These are phyloP conservation scores for Golubevia sp. DNA, from an alignment of 1,284 basidiomycete species.

Conservation along the genomic window DNA sequence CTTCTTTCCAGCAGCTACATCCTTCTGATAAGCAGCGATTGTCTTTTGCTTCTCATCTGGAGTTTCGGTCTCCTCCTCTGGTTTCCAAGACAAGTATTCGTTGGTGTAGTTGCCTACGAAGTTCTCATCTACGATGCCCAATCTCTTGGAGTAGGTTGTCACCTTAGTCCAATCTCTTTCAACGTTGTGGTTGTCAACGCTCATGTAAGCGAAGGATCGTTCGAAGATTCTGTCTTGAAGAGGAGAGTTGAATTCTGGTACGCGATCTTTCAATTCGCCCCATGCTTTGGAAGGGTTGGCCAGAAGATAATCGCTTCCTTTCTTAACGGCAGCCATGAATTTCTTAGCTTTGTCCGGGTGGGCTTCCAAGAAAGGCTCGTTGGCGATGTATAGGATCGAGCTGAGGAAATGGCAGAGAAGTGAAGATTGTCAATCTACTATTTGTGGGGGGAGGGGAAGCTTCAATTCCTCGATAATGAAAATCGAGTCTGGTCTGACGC, in stretches of 20 bases:
- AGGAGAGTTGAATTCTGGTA: slow-evolving; percentile 34
- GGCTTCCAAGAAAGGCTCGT: slow-evolving; percentile 28
- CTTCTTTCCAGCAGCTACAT: slow-evolving; percentile 14
- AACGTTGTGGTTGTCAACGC: slow-evolving; percentile 15
- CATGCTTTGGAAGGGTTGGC: slow-evolving; percentile 33
- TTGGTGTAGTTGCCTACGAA: slow-evolving; percentile 52
- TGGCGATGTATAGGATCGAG: slow-evolving; percentile 52
- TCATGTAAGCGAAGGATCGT: slow-evolving; percentile 47
- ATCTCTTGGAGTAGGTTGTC: slow-evolving; percentile 52
- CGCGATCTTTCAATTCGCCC: slow-evolving; percentile 41
- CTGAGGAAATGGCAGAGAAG: slow-evolving; percentile 2
- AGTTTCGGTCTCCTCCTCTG: slow-evolving; percentile 28
- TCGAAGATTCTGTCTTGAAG: slow-evolving; percentile 44
- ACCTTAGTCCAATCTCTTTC: slow-evolving; percentile 53
- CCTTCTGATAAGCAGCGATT: slow-evolving; percentile 31
- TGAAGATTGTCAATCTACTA: no score
- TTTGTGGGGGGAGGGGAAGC: no score
- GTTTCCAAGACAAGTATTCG: slow-evolving; percentile 37
- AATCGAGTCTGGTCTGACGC: no score
- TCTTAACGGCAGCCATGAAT: slow-evolving; percentile 49
- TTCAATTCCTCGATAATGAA: no score
- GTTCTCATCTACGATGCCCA: slow-evolving; percentile 31
- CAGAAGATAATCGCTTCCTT: slow-evolving; percentile 37
- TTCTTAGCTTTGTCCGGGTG: slow-evolving; percentile 32
- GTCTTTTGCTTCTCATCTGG: slow-evolving; percentile 39